A percentile compares a stretch with the other conserved stretches of the same genome.
Evolutionary conservation across 306 rosid species (phyloP).

Genomic region (Glycine soja): DNA sequence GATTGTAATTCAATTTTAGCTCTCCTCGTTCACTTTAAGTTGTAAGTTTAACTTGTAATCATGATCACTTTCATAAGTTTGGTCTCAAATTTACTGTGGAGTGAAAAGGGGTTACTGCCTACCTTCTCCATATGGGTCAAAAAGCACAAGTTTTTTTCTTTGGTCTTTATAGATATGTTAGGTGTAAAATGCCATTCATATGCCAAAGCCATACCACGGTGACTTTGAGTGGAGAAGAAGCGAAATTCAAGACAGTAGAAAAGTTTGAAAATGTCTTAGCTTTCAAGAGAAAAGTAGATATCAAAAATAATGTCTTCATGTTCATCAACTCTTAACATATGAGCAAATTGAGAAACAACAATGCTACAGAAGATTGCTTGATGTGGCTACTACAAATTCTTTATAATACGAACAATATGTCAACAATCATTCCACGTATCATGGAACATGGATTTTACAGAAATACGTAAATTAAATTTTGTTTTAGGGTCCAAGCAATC

Average conservation of each 20-base stretch:
- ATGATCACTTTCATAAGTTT: slow-evolving; percentile 46
- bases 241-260: slow-evolving; percentile 53
- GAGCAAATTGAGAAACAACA: neutral
- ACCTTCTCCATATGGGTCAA: slow-evolving; percentile 33
- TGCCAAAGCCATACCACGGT: slow-evolving; percentile 46
- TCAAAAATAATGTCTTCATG: slow-evolving; percentile 39
- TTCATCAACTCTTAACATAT: slow-evolving; percentile 43
- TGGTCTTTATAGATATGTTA: slow-evolving; percentile 46
- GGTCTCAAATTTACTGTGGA: slow-evolving; percentile 43
- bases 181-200: slow-evolving; percentile 58
- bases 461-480: slow-evolving; percentile 43
- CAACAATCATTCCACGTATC: slow-evolving; percentile 46
- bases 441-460: slow-evolving; percentile 37
- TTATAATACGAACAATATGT: slow-evolving; percentile 36
- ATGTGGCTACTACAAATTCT: slow-evolving; percentile 30
- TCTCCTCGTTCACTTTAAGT: slow-evolving; percentile 26
- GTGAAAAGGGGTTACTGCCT: slow-evolving; percentile 21
- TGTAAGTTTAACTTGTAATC: slow-evolving; percentile 22
- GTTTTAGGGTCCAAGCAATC: slow-evolving; percentile 46
- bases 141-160: slow-evolving; percentile 28
- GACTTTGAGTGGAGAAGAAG: slow-evolving; percentile 78
- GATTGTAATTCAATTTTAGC: slow-evolving; percentile 40
- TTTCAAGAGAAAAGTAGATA: slow-evolving; percentile 70
- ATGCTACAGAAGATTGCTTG: slow-evolving; percentile 45
- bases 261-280: slow-evolving; percentile 62